A percentile compares a stretch with the other conserved stretches of the same genome.
Conservation (phyloP, 1,284 basidiomycete genomes). For the Exobasidium rhododendri region DNA sequence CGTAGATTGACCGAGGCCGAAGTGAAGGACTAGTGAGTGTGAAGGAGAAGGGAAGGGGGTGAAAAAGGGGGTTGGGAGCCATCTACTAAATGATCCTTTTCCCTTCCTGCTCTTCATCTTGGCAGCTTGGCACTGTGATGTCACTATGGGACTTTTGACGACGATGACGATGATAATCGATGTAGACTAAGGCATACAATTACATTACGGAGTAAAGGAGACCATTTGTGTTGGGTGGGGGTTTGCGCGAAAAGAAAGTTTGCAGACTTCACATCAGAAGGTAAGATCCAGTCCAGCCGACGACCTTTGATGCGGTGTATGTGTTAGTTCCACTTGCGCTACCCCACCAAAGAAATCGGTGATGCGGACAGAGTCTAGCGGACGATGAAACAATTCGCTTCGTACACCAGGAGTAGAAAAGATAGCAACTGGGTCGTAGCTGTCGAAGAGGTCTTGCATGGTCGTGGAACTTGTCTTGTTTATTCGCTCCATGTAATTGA, state of each 20-base stretch:
- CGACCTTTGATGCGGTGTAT: background rate
- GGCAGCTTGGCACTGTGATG: background rate
- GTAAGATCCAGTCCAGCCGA: background rate
- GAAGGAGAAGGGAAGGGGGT: background rate
- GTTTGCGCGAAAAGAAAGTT: too few relatives aligned
- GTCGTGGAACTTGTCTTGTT: conserved; percentile 81
- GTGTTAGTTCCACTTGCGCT: conserved; percentile 68
- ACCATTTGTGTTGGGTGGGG: too few relatives aligned
- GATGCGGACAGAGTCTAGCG: conserved; percentile 68
- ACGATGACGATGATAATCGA: too few relatives aligned
- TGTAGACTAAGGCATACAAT: background rate
- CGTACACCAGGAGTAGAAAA: conserved; percentile 83
- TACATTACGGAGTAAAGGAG: too few relatives aligned
- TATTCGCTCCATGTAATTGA: conserved; percentile 85
- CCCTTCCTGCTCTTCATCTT: background rate
- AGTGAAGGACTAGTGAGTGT: conserved; percentile 43
- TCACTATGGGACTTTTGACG: background rate
- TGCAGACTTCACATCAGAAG: background rate
- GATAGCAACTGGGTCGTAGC: conserved; percentile 72
- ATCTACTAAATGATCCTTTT: background rate
- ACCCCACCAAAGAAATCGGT: conserved; percentile 97
- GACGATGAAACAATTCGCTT: conserved; percentile 73
- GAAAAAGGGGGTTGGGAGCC: too few relatives aligned
- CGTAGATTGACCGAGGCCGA: conserved; percentile 44
- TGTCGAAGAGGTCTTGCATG: conserved; percentile 79